Conservation (phyloP, 2,329 filamentous ascomycete genomes). For the Ophioceras dolichostomum region DNA sequence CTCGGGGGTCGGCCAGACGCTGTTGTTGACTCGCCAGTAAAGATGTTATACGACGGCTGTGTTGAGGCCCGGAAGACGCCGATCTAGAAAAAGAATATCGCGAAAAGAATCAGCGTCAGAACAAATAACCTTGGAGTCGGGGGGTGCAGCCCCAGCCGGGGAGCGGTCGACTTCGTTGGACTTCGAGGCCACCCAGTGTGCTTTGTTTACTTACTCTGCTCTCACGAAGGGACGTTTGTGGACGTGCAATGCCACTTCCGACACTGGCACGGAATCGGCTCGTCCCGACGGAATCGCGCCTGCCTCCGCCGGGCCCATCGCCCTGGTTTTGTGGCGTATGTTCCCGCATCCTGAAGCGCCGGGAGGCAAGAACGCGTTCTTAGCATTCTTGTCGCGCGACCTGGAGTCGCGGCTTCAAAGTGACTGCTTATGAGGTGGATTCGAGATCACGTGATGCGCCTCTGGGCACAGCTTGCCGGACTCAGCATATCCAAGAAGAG, state of each 20-base stretch:
- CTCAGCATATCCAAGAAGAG: too few relatives aligned
- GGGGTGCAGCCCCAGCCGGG: too few relatives aligned
- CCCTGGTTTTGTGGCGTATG: conserved; percentile 12
- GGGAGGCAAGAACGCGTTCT: conserved; percentile 1
- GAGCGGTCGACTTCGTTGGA: too few relatives aligned
- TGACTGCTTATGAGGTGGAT: too few relatives aligned
- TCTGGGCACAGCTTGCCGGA: too few relatives aligned
- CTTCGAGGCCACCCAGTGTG: not conserved
- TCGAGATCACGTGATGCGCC: too few relatives aligned
- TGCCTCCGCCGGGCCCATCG: conserved; percentile 12
- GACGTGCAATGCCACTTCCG: conserved; percentile 12
- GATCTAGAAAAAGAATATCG: conserved; percentile 13
- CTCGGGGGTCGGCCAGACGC: not conserved
- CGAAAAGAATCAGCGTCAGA: too few relatives aligned
- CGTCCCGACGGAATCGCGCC: conserved; percentile 11
- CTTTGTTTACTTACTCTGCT: conserved; percentile 13
- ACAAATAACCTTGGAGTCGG: too few relatives aligned
- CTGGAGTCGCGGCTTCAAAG: too few relatives aligned
- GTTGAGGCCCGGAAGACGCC: conserved; percentile 14
- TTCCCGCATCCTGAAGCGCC: conserved; percentile 6
- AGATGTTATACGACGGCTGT: conserved; percentile 24
- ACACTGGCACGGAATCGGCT: conserved; percentile 13
- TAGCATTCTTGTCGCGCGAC: too few relatives aligned
- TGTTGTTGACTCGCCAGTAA: conserved; percentile 18
- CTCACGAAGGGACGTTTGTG: conserved; percentile 13